Percentiles rank a stretch among this genome's conserved stretches.
phyloP scores from a whole-genome alignment of 371 early-diverging fungal genomes.

The Cokeromyces recurvatus region DNA sequence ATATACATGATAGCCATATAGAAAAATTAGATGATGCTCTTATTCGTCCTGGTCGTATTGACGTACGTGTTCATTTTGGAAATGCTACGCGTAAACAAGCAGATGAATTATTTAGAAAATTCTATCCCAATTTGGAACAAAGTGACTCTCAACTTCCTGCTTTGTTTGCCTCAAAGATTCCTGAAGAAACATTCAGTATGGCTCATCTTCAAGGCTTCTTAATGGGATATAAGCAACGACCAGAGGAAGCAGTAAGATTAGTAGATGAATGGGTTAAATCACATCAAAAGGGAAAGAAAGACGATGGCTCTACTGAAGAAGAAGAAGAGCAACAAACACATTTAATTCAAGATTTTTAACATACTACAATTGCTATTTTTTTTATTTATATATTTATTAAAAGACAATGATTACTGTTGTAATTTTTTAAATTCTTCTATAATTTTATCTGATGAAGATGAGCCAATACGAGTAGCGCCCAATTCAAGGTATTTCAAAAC shows the following conservation, averaged over 20 bases:
- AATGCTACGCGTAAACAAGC: constrained; percentile 74
- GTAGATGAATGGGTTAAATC: constrained; percentile 37
- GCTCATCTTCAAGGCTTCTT: constrained; percentile 60
- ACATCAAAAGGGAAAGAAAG: constrained; percentile 9
- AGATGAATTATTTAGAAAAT: constrained; percentile 49
- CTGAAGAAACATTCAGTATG: constrained; percentile 52
- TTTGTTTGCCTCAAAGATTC: constrained; percentile 46
- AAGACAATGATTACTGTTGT: neutral
- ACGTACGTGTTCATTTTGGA: constrained; percentile 82
- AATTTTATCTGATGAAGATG: constrained; percentile 56
- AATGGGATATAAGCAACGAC: constrained; percentile 51
- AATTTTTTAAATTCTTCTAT: constrained; percentile 49
- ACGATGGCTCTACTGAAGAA: too few species aligned
- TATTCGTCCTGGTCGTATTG: constrained; percentile 96
- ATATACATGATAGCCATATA: constrained; percentile 73
- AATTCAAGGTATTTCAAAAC: constrained; percentile 52
- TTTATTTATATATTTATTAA: too few species aligned
- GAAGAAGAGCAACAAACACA: too few species aligned
- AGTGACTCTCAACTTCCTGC: constrained; percentile 30
- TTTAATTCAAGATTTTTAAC: too few species aligned
- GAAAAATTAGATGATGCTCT: constrained; percentile 94
- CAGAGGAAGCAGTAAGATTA: constrained; percentile 36
- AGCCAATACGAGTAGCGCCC: constrained; percentile 60
- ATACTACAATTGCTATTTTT: too few species aligned
- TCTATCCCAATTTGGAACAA: constrained; percentile 25